phyloP scores from a whole-genome alignment of 169 alveolate species.

The Plasmodium vinckei region DNA sequence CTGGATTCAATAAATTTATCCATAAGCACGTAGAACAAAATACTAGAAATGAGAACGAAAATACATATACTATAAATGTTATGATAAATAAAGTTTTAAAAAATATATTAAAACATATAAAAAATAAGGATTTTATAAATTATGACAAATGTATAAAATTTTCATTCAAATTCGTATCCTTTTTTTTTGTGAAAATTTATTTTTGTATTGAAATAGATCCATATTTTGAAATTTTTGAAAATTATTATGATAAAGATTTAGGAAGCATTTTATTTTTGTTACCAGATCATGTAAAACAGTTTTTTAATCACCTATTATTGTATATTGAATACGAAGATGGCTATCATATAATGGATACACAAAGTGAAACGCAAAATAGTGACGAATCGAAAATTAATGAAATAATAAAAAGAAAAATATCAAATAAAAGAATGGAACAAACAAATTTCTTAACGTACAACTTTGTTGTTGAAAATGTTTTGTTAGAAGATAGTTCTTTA shows the following conservation, averaged over 20 bases:
- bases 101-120: conserved; percentile 55
- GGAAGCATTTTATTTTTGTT: conserved; percentile 13
- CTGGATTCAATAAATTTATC: conserved; percentile 22
- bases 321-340: conserved; percentile 66
- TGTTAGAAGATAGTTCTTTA: conserved; percentile 57
- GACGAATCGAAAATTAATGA: neutral
- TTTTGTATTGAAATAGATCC: conserved; percentile 27
- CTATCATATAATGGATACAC: neutral
- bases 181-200: conserved; percentile 30
- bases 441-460: conserved; percentile 37
- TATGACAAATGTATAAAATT: conserved; percentile 51
- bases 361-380: neutral
- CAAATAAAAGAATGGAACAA: neutral
- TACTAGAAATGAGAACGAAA: neutral
- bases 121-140: conserved; percentile 53
- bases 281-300: conserved; percentile 33
- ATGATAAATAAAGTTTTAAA: conserved; percentile 60
- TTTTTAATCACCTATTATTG: conserved; percentile 35
- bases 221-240: conserved; percentile 20
- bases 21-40: neutral
- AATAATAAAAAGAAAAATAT: neutral
- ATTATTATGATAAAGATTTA: conserved; percentile 15
- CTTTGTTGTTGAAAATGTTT: conserved; percentile 46
- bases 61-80: conserved; percentile 33
- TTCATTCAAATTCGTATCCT: conserved; percentile 44